Evolutionary conservation across 78 protist species (phyloP).

Genomic region (Dictyostelium firmibasis): DNA sequence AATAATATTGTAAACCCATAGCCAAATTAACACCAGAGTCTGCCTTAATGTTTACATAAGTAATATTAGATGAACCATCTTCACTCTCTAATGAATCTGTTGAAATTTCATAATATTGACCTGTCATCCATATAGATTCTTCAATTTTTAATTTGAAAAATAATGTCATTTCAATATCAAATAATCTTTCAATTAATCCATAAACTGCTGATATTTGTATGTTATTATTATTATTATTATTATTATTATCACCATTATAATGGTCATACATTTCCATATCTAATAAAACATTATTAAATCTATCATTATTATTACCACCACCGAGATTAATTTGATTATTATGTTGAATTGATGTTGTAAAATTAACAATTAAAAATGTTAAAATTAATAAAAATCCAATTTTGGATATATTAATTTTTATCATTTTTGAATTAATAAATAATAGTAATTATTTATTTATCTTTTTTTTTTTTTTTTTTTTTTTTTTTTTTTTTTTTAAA

Average conservation of each 20-base stretch:
- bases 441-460: not conserved
- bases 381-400: not conserved
- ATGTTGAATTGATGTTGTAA: not conserved
- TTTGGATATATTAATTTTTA: not conserved
- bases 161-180: not conserved
- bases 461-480: not conserved
- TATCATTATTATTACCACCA: not conserved
- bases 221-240: not conserved
- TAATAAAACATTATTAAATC: constrained; percentile 1
- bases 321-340: not conserved
- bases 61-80: not conserved
- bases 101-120: not conserved
- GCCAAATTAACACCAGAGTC: constrained; percentile 48
- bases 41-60: not conserved
- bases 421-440: not conserved
- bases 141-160: not conserved
- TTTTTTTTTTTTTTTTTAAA: not conserved
- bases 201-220: not conserved
- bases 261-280: not conserved
- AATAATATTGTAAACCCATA: constrained; percentile 26
- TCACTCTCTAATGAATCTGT: not conserved
- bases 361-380: not conserved
- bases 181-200: constrained; percentile 7
- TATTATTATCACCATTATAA: not conserved
- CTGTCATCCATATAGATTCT: not conserved